Base-by-base conservation (phyloP, 805 yeast genomes). In the Lipomyces sp. region DNA sequence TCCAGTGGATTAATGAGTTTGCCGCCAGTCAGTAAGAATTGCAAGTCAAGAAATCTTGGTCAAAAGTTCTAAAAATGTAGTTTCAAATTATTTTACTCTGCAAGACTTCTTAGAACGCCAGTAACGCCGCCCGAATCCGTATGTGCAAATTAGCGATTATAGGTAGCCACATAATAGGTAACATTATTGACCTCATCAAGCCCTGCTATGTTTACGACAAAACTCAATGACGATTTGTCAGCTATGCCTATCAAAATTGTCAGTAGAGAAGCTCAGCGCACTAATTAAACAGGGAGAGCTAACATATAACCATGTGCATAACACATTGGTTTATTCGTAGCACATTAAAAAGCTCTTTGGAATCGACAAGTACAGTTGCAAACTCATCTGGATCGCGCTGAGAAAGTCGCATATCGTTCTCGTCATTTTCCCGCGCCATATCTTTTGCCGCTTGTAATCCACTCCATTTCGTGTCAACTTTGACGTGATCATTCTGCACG, bases 1-100 rank as follows among this genome's bases (percentile, higher is more conserved):
- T 75, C 33, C 70, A 74, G 19, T 87, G 78, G 61, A 69, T 86
- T 39, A 69, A 73, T 19, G 74, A 78, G 41, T 88, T 84, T 71
- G 93, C 82, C n/a, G n/a, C 32, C 62, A 75, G 34, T 13, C 16
- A 11, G 10, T 21, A 35, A 35, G 7, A 39, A n/a, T n/a, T 13
- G n/a, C n/a, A n/a, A n/a, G n/a, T n/a, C n/a, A n/a, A n/a, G n/a
- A n/a, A n/a, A n/a, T n/a, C n/a, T n/a, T n/a, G n/a, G n/a, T n/a
- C n/a, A n/a, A n/a, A n/a, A n/a, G n/a, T n/a, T n/a, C n/a, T n/a
- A n/a, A n/a, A n/a, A n/a, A n/a, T n/a, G n/a, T n/a, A n/a, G n/a
- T n/a, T n/a, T n/a, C n/a, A n/a, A n/a, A n/a, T n/a, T n/a, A n/a
- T n/a, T n/a, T n/a, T n/a, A n/a, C n/a, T n/a, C n/a, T n/a, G n/a